Evolutionary conservation across 1,139 yeast species (phyloP), one percentile per base, ranked within the genome.

Genomic region (Protomyces gravidus): DNA sequence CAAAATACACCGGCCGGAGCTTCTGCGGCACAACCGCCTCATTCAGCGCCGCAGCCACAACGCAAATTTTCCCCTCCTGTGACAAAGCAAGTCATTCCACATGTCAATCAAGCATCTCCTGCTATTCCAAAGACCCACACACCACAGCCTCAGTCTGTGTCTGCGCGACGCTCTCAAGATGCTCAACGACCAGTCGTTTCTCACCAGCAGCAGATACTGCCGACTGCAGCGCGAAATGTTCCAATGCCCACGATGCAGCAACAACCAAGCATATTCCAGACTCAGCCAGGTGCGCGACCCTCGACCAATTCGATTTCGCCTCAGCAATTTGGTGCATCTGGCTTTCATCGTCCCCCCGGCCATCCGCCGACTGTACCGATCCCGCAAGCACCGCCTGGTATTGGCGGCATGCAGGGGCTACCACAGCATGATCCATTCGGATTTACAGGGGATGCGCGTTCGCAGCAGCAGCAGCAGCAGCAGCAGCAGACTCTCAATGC

Each of bases 331-430:
- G 13, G 21, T 6, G 15, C 58, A 33, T 15, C 57, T 33, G 51
- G 39, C 32, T 53, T 46, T 28, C 58, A 50, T 5, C n/a, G 58
- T 13, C 45, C 47, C 13, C 27, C 46, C 9, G 58, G 50, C 7
- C 51, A 45, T 36, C 51, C 58, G 7, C 58, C 58, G n/a, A 45
- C 46, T 5, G 23, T 46, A 28, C 58, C 58, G 1, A 51, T 46
- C 5, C 58, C 58, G n/a, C 58, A 46, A 19, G 51, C 58, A 15
- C 58, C 58, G 5, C 58, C 58, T 33, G 58, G 58, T 17, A 53
- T 53, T 17, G 50, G 50, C 21, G 51, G 51, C 5, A 13, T 30
- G 19, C 51, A 45, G 27, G 25, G 26, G 11, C 36, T 13, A 30
- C 9, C 51, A 15, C 15, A 21, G 25, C 51, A 28, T 27, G 58